These are phyloP conservation scores for Beauveria medogensis DNA, from an alignment of 2,329 filamentous ascomycete genomes.

Conservation along the genomic window DNA sequence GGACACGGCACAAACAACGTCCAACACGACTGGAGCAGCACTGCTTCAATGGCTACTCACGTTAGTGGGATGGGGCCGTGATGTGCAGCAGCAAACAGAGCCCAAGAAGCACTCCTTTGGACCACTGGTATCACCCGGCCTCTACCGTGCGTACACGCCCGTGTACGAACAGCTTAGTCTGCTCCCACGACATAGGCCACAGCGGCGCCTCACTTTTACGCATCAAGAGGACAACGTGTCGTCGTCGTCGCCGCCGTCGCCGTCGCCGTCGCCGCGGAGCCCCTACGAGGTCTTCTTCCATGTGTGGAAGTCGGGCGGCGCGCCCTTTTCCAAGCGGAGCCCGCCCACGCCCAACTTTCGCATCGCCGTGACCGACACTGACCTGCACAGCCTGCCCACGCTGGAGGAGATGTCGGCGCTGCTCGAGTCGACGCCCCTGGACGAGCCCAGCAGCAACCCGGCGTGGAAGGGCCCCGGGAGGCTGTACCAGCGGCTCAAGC, in stretches of 20 bases:
- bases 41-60: constrained; percentile 49
- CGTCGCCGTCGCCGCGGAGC: constrained; percentile 21
- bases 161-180: constrained; percentile 72
- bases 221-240: constrained; percentile 1
- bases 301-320: constrained; percentile 62
- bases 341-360: constrained; percentile 77
- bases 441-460: constrained; percentile 39
- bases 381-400: constrained; percentile 62
- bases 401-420: constrained; percentile 63
- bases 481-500: constrained; percentile 71
- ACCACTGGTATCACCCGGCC: constrained; percentile 53
- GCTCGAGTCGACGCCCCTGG: constrained; percentile 64
- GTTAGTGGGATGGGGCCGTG: constrained; percentile 26
- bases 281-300: constrained; percentile 72
- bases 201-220: constrained; percentile 19
- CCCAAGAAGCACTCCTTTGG: constrained; percentile 32
- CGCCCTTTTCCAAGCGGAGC: constrained; percentile 66
- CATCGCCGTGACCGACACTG: constrained; percentile 72
- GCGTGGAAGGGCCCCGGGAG: constrained; percentile 32
- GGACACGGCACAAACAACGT: constrained; percentile 3
- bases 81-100: constrained; percentile 15
- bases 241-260: background rate
- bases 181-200: constrained; percentile 61
- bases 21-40: constrained; percentile 20
- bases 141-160: constrained; percentile 57